These are phyloP conservation scores for Vitis riparia DNA, from an alignment of 164 flowering plant genomes.

Conservation along the genomic window DNA sequence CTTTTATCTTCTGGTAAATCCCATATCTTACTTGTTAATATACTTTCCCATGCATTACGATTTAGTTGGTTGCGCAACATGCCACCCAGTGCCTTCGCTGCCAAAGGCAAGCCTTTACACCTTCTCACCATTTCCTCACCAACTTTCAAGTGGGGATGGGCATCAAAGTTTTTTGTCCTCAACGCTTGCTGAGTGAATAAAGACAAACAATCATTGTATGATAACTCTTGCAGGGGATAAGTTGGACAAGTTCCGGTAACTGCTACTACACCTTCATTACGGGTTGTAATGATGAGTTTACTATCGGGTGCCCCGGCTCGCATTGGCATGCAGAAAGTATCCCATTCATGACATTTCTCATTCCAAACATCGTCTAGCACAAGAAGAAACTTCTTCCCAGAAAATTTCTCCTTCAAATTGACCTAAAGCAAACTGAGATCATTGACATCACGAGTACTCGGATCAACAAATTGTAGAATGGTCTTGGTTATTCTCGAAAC, in stretches of 20 bases:
- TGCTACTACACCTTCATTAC: not conserved
- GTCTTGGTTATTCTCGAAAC: not conserved
- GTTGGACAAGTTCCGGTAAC: not conserved
- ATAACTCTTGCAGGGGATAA: not conserved
- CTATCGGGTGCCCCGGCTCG: not conserved
- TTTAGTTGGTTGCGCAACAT: not conserved
- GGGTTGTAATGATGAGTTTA: conserved; percentile 10
- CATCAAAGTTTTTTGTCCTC: not conserved
- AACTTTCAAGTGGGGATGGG: not conserved
- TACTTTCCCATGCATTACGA: not conserved
- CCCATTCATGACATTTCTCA: conserved; percentile 6
- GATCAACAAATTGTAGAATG: not conserved
- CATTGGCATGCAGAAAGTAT: not conserved
- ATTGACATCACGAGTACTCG: not conserved
- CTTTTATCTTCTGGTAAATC: not conserved
- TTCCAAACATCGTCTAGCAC: conserved; percentile 34
- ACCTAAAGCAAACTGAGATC: conserved; percentile 4
- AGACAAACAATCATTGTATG: not conserved
- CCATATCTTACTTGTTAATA: conserved; percentile 8
- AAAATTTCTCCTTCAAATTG: not conserved
- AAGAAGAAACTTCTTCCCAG: conserved; percentile 4
- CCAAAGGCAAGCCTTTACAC: conserved; percentile 14
- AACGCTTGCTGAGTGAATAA: conserved; percentile 6
- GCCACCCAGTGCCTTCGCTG: conserved; percentile 8
- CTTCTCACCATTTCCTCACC: conserved; percentile 7